Evolutionary conservation across 176 grass and related monocot genomes (phyloP), one percentile per base, ranked within the genome.

Genomic region (Eleusine coracana): DNA sequence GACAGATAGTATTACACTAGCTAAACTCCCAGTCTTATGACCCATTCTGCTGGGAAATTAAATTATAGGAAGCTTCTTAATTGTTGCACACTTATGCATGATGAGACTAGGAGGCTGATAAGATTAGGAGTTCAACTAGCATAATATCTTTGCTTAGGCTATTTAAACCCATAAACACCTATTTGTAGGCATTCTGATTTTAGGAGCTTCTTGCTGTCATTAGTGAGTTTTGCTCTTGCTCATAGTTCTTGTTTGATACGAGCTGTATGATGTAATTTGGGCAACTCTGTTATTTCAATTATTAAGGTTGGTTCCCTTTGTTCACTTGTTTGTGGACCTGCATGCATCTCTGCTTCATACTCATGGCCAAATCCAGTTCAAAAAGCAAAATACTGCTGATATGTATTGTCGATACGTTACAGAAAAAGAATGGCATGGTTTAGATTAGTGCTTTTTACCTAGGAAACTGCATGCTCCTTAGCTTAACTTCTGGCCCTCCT

Each of bases 331-430:
- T 73, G 28, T 73, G 8, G 18, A 42, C 60, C 7, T 73, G 10
- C 15, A 27, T 89, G 10, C 37, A 63, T 70, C 28, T 56, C 31
- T 56, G 21, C 16, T 68, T 68, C 31, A 67, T 76, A 21, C 56
- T 42, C 40, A 2, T 31, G 6, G 54, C 14, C 55, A 7, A 11
- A n/a, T 41, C 23, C 75, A 46, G 2, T 23, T 40, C 12, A 63
- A 17, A 3, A 48, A 46, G 2, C 6, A 7, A 66, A 13, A 34
- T 5, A 0, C 18, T 36, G 45, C 31, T 70, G 16, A 16, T 70
- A 67, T 46, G 36, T 3, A 46, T 48, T 10, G 3, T 13, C 36
- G 49, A 66, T 82, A 67, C 21, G 4, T 70, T 73, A 23, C 46
- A 23, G 14, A 28, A 21, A 72, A 72, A 52, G 40, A 66, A 5